Evolutionary conservation across 2,329 filamentous ascomycete genomes (phyloP), one percentile per base, ranked within the genome.

Genomic region (Domatiomyces globalis): DNA sequence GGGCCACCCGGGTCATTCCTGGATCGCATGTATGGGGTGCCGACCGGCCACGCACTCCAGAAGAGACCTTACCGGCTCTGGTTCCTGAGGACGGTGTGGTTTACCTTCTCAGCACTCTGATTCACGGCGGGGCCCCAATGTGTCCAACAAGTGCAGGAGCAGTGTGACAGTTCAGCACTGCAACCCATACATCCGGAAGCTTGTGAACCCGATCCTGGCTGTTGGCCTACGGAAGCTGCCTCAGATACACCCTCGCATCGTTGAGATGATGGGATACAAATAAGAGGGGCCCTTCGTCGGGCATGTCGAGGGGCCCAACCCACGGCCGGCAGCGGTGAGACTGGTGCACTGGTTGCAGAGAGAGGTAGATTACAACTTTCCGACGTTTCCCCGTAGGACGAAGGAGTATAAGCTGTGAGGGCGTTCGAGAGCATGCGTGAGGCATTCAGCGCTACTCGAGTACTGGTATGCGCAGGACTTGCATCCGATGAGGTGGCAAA

Each of bases 81-180:
- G 67, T 67, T 56, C 58, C 66, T 8, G 60, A 63, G 9, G 67
- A 67, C 20, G 68, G 66, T 53, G 63, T 65, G 2, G 58, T 69
- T 20, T 69, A 63, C 46, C 65, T 66, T 49, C 50, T 67, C 12
- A 63, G 63, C 17, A 69, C 65, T 8, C 56, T 67, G 5, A 69
- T 65, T 65, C 68, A 70, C 52, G 64, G 65, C 19, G 68, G 67
- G 45, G 68, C n/a, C 55, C 59, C 18, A 70, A 69, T 46, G 56
- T 52, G 5, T 62, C 63, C 12, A 49, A 58, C 20, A 53, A 49
- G 27, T 60, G 60, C n/a, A 59, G 68, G 20, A 54, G 62, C 39
- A 67, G 66, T 44, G 56, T 66, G 44, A 70, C 67, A 12, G 63
- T 68, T n/a, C 67, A 69, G 57, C 70, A 68, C 58, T 70, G 66